Conservation (phyloP, 495 filamentous ascomycete genomes). For the Venustampulla echinocandica region DNA sequence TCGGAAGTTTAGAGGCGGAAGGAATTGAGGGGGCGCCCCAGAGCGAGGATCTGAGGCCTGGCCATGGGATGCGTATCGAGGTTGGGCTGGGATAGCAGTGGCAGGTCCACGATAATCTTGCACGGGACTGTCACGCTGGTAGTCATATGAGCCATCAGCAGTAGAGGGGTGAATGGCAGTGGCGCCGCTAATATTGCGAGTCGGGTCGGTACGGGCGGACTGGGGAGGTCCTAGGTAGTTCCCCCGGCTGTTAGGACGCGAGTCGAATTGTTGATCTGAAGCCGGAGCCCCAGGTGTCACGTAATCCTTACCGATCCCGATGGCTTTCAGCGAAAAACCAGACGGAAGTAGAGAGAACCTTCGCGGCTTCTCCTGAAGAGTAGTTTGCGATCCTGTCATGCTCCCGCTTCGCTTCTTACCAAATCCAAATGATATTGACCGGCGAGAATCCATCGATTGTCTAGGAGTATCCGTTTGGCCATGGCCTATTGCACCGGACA, state of each 20-base stretch:
- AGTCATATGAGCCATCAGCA: slow-evolving; percentile 18
- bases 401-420: slow-evolving; percentile 61
- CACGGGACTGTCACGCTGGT: slow-evolving; percentile 12
- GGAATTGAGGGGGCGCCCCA: slow-evolving; percentile 28
- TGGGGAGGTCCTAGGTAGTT: slow-evolving; percentile 23
- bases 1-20: slow-evolving; percentile 28
- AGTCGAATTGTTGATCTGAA: slow-evolving; percentile 33
- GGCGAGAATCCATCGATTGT: slow-evolving; percentile 66
- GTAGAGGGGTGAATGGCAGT: slow-evolving; percentile 19
- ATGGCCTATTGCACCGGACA: slow-evolving; percentile 51
- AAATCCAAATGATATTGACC: slow-evolving; percentile 67
- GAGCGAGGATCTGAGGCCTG: slow-evolving; percentile 30
- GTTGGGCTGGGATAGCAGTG: slow-evolving; percentile 24
- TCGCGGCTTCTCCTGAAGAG: slow-evolving; percentile 47
- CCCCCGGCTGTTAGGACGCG: slow-evolving; percentile 18
- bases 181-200: slow-evolving; percentile 37
- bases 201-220: slow-evolving; percentile 25
- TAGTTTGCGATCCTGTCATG: slow-evolving; percentile 37
- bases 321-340: slow-evolving; percentile 59
- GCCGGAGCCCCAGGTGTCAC: slow-evolving; percentile 30
- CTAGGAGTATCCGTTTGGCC: slow-evolving; percentile 47
- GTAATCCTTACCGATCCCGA: slow-evolving; percentile 42
- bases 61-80: slow-evolving; percentile 17
- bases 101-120: slow-evolving; percentile 16
- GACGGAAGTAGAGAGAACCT: slow-evolving; percentile 77